Conservation (phyloP, 2,329 filamentous ascomycete genomes). For the Aspergillus tanneri region DNA sequence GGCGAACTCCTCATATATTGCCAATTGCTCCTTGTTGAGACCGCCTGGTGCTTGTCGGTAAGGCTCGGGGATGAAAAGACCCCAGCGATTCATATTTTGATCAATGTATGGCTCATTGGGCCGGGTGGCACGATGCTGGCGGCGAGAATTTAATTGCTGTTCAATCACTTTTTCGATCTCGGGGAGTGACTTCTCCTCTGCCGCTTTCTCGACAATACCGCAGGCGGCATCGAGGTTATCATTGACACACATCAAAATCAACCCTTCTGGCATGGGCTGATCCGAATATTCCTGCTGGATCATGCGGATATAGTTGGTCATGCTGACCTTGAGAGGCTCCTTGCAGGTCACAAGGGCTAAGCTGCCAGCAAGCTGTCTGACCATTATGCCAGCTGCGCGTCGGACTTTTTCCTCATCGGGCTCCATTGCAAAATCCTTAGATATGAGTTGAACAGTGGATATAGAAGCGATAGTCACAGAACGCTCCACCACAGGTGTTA, state of each 20-base stretch:
- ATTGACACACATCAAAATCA: slow-evolving; percentile 98
- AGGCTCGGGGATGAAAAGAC: slow-evolving; percentile 88
- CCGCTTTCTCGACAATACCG: slow-evolving; percentile 90
- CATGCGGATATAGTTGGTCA: slow-evolving; percentile 95
- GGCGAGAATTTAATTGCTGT: slow-evolving; percentile 71
- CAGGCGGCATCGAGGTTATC: slow-evolving; percentile 94
- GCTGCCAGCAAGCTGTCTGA: slow-evolving; percentile 89
- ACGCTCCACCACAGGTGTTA: slow-evolving; percentile 92
- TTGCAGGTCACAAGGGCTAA: slow-evolving; percentile 97
- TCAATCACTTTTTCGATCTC: slow-evolving; percentile 96
- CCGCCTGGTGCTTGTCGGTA: slow-evolving; percentile 82
- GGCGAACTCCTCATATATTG: slow-evolving; percentile 95
- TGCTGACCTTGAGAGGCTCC: slow-evolving; percentile 91
- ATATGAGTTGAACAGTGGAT: slow-evolving; percentile 89
- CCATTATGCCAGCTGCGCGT: slow-evolving; percentile 86
- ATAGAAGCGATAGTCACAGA: slow-evolving; percentile 98
- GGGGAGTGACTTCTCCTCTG: slow-evolving; percentile 85
- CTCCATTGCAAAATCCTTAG: slow-evolving; percentile 95
- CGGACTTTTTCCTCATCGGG: slow-evolving; percentile 83
- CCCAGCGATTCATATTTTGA: slow-evolving; percentile 80
- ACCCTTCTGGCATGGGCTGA: slow-evolving; percentile 83
- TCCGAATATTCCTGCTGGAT: slow-evolving; percentile 65
- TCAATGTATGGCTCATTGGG: slow-evolving; percentile 85
- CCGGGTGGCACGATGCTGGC: slow-evolving; percentile 70
- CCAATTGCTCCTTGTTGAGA: slow-evolving; percentile 86